Evolutionary conservation across 1,284 basidiomycete genomes (phyloP), one percentile per base, ranked within the genome.

Genomic region (Rhodotorula sp.): DNA sequence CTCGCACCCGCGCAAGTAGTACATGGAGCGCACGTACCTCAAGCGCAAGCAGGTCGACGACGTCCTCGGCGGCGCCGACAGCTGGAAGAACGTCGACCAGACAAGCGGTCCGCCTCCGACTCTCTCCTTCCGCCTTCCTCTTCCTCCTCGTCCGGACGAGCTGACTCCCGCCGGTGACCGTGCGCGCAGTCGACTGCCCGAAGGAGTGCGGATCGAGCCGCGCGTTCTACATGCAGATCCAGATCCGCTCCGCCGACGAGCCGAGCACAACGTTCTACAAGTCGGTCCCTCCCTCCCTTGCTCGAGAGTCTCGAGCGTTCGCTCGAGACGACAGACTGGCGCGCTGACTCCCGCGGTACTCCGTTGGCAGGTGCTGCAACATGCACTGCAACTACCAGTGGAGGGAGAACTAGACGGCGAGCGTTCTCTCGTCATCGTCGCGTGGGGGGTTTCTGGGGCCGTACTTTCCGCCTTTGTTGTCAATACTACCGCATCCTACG

Each of bases 201-300:
- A 95, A 94, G 80, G 76, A 78, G 37, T 99, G 96, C 82, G 94
- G 97, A 79, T 86, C 91, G 79, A 87, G 87, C 53, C 85, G 89
- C 68, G 94, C 96, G 13, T 98, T 96, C 83, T 99, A 92, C 82
- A 93, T 95, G 82, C 94, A 97, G 83, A 84, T 98, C 29, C 96
- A 99, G 82, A 99, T 98, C 76, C 85, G 96, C 48, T 95, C 92
- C 78, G 96, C 96, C 0, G 94, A 97, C 81, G 94, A 97, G 80
- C 94, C 94, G 12, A 95, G 94, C 91, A 97, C 94, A 15, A 97
- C 91, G 1, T 97, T 94, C 91, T 85, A 83, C 70, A 73, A 91
- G 87, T 54, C 61, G 50, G 68, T 61, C n/a, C 12, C n/a, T n/a
- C 21, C 29, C 7, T 48, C 8, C 3, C 32, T 21, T 21, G 34